phyloP scores from a whole-genome alignment of 208 protist genomes.

The Acanthamoeba culbertsoni region DNA sequence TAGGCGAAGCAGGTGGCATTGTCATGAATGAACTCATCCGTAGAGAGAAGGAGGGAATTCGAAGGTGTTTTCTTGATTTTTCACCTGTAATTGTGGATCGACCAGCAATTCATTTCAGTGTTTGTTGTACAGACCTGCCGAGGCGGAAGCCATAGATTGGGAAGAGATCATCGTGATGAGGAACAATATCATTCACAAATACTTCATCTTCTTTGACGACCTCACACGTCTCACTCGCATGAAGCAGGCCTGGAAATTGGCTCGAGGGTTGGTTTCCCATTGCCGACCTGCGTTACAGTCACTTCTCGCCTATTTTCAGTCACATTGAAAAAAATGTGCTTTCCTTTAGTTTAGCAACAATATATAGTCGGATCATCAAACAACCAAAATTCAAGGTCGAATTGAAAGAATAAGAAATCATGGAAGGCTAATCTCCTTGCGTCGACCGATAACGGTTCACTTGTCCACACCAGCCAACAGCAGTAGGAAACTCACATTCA shows the following conservation, averaged over 20 bases:
- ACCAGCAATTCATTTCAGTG: not conserved
- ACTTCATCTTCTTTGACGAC: not conserved
- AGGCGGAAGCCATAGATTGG: not conserved
- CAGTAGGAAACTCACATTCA: too few species aligned
- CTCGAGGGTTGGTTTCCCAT: not conserved
- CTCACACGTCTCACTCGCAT: not conserved
- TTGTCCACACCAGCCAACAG: too few species aligned
- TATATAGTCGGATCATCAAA: too few species aligned
- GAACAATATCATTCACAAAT: conserved; percentile 20
- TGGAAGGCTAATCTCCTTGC: too few species aligned
- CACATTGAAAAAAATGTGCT: too few species aligned
- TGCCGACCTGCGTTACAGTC: not conserved
- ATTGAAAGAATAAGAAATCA: too few species aligned
- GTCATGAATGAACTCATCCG: not conserved
- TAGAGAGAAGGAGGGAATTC: not conserved
- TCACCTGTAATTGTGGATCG: not conserved
- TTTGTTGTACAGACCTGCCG: not conserved
- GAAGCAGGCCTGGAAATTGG: not conserved
- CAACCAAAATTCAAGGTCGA: too few species aligned
- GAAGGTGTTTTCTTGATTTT: not conserved
- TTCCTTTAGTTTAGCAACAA: too few species aligned
- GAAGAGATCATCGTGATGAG: not conserved
- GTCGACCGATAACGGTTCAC: too few species aligned
- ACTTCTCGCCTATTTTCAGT: not conserved
- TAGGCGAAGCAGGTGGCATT: not conserved